Evolutionary conservation across 106 monocot species (phyloP).

Genomic region (Xerophyta viscosa): DNA sequence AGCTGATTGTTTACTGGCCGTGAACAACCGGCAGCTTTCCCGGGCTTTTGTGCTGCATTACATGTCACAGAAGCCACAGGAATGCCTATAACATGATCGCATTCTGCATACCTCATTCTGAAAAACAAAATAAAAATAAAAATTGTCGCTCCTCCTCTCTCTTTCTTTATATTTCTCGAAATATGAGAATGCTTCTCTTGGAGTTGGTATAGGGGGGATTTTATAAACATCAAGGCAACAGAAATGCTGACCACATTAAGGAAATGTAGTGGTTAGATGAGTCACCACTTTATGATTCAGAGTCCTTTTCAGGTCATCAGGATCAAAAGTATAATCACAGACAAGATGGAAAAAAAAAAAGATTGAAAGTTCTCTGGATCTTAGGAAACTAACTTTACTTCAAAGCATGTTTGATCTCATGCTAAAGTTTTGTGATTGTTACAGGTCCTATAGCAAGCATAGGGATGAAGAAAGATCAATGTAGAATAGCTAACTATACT

Average conservation of each 20-base stretch:
- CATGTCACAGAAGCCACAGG: slow-evolving; percentile 9
- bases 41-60: not conserved
- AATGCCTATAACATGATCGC: slow-evolving; percentile 20
- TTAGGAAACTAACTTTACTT: not conserved
- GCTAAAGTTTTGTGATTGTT: not conserved
- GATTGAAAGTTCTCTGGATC: not conserved
- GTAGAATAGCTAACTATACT: no score
- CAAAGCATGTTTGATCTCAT: not conserved
- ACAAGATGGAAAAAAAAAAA: not conserved
- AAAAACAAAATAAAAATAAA: not conserved
- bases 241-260: not conserved
- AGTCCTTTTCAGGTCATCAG: slow-evolving; percentile 24
- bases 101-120: slow-evolving; percentile 12
- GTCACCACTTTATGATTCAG: slow-evolving; percentile 12
- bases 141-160: no score
- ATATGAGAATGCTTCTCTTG: not conserved
- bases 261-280: slow-evolving; percentile 8
- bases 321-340: not conserved
- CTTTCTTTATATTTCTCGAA: not conserved
- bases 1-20: not conserved
- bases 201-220: not conserved
- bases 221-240: slow-evolving; percentile 11
- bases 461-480: no score
- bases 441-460: no score
- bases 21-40: not conserved